Evolutionary conservation across 148 eudicot genomes (phyloP).

Genomic region (Agrostemma githago): DNA sequence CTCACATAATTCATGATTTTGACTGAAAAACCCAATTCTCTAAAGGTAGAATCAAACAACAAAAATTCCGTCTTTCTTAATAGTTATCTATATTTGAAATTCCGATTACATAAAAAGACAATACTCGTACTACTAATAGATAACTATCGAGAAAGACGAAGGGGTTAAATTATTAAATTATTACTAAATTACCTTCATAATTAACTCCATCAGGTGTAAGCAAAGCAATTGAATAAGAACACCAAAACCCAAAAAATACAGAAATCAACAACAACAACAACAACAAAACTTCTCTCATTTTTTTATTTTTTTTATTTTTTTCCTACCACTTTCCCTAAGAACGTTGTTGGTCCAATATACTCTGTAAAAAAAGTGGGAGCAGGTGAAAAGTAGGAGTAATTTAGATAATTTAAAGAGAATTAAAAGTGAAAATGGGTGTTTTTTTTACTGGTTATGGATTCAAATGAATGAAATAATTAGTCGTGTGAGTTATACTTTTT

Average conservation of each 20-base stretch:
- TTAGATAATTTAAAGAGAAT: conserved; percentile 6
- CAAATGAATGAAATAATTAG: conserved; percentile 5
- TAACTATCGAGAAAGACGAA: no score
- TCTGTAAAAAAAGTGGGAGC: conserved; percentile 2
- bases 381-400: conserved; percentile 13
- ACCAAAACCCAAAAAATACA: conserved; percentile 37
- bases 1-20: no score
- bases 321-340: no score
- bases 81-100: not conserved
- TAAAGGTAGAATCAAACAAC: no score
- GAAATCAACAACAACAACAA: conserved; percentile 33
- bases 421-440: conserved; percentile 21
- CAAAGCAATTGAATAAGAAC: conserved; percentile 41
- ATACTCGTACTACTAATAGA: no score
- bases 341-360: no score
- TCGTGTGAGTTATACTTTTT: conserved; percentile 8
- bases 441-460: conserved; percentile 1
- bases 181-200: conserved; percentile 84
- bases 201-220: conserved; percentile 87
- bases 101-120: no score
- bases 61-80: not conserved
- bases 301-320: conserved; percentile 26
- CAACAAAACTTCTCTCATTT: conserved; percentile 23
- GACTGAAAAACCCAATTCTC: no score
- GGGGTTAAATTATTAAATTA: no score